These are phyloP conservation scores for Clonostachys chloroleuca DNA, from an alignment of 2,329 filamentous ascomycete genomes.

Conservation along the genomic window DNA sequence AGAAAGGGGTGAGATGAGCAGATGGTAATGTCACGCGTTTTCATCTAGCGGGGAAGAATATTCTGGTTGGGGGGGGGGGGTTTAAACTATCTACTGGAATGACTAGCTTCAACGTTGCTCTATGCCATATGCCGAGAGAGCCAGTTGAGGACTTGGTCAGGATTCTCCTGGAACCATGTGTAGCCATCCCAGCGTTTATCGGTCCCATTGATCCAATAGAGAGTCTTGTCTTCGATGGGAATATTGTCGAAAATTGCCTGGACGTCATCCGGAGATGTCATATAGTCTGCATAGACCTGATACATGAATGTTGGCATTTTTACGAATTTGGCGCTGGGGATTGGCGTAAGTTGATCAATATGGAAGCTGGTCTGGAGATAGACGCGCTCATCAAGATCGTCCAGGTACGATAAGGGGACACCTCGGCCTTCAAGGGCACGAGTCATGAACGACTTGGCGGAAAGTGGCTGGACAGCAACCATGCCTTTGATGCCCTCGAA, in stretches of 20 bases:
- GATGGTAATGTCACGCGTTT: too few species aligned
- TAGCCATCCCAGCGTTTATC: slow-evolving; percentile 3
- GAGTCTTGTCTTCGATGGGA: neutral
- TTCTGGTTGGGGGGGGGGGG: too few species aligned
- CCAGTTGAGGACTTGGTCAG: neutral
- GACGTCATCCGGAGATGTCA: neutral
- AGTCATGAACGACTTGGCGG: neutral
- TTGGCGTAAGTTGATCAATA: slow-evolving; percentile 1
- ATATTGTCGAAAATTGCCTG: slow-evolving; percentile 3
- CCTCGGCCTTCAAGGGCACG: too few species aligned
- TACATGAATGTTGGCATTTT: slow-evolving; percentile 3
- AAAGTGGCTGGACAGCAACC: slow-evolving; percentile 1
- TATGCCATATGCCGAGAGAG: too few species aligned
- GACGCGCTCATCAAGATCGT: too few species aligned
- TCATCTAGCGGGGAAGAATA: too few species aligned
- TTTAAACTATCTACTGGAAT: too few species aligned
- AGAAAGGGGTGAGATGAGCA: too few species aligned
- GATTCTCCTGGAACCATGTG: slow-evolving; percentile 2
- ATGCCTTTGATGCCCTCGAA: slow-evolving; percentile 2
- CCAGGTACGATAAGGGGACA: too few species aligned
- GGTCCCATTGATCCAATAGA: slow-evolving; percentile 3
- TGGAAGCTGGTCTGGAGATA: neutral
- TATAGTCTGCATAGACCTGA: slow-evolving; percentile 3
- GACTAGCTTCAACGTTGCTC: too few species aligned
- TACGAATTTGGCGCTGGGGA: slow-evolving; percentile 2